Base-by-base conservation (phyloP, 768 basidiomycete genomes). In the Suillus decipiens region DNA sequence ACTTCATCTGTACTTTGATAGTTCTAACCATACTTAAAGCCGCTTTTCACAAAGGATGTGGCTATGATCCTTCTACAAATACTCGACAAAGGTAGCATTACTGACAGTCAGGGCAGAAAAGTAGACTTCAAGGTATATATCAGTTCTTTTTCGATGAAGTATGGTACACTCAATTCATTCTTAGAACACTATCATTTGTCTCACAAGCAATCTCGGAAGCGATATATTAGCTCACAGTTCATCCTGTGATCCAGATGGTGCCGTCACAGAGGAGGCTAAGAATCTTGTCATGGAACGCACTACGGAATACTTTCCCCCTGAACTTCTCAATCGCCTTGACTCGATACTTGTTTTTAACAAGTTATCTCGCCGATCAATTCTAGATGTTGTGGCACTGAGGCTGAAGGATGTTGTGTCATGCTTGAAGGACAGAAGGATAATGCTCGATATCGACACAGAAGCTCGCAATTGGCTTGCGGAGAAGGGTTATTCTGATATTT, bases 311-410 rank as follows among this genome's bases (percentile, higher is more conserved):
- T 96, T 96, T 82, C 89, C 93, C 12, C 95, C 95, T 0, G 95
- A 97, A 74, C 82, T 96, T 3, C 82, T 96, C 61, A 96, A 96
- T 72, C 88, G 95, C 9, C 83, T 96, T 41, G 94, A 96, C 70
- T 86, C 90, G 1, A 90, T 92, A 77, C 79, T 91, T 17, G 89
- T 96, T 10, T 96, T 97, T 81, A 96, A 96, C 81, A 95, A 94
- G 71, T 86, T 97, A 17, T 88, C 90, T 2, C 82, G 81, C 31
- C 72, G 77, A 24, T 88, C 90, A 4, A 90, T 96, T 60, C 76
- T 92, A n/a, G 78, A 89, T 55, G 89, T 97, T 31, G 93, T 96
- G 22, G 79, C 80, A 3, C 80, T 96, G 9, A 86, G 94, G 10
- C 80, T 96, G 19, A 77, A 80, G 14, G 95, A 96, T 59, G 87